phyloP scores from a whole-genome alignment of 495 filamentous ascomycete species.

The Tuber brumale region DNA sequence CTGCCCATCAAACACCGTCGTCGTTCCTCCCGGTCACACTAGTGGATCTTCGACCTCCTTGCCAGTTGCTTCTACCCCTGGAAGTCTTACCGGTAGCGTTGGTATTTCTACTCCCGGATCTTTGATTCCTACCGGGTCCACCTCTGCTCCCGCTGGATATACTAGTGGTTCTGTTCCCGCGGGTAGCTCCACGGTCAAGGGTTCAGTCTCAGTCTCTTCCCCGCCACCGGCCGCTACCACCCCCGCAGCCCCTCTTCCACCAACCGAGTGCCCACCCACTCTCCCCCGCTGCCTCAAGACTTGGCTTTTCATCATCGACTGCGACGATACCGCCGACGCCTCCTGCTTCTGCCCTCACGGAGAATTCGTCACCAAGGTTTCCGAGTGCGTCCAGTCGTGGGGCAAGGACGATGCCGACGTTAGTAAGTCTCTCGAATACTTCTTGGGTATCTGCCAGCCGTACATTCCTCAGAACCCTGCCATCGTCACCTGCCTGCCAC shows the following conservation, averaged over 20 bases:
- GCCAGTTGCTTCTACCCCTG: slow-evolving; percentile 20
- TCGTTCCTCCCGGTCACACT: slow-evolving; percentile 15
- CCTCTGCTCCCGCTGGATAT: slow-evolving; percentile 14
- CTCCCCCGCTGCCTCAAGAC: slow-evolving; percentile 92
- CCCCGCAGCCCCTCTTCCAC: slow-evolving; percentile 32
- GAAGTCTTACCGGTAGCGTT: slow-evolving; percentile 21
- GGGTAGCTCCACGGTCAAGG: slow-evolving; percentile 39
- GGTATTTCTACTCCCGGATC: background rate
- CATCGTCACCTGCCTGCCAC: slow-evolving; percentile 66
- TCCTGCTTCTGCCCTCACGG: slow-evolving; percentile 80
- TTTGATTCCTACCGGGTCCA: slow-evolving; percentile 15
- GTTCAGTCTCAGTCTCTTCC: slow-evolving; percentile 7
- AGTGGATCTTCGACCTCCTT: slow-evolving; percentile 9
- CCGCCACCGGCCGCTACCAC: slow-evolving; percentile 23
- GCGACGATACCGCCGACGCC: slow-evolving; percentile 74
- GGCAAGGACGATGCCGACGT: slow-evolving; percentile 60
- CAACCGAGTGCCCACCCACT: slow-evolving; percentile 56
- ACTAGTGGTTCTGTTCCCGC: slow-evolving; percentile 16
- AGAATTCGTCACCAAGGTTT: slow-evolving; percentile 71
- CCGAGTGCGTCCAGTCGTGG: slow-evolving; percentile 72
- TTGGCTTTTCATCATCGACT: slow-evolving; percentile 68
- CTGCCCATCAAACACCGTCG: background rate
- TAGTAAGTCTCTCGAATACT: slow-evolving; percentile 67
- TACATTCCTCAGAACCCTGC: slow-evolving; percentile 72
- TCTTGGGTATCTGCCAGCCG: slow-evolving; percentile 82